These are phyloP conservation scores for Torulaspora maleeae DNA, from an alignment of 805 yeast genomes.

Conservation along the genomic window DNA sequence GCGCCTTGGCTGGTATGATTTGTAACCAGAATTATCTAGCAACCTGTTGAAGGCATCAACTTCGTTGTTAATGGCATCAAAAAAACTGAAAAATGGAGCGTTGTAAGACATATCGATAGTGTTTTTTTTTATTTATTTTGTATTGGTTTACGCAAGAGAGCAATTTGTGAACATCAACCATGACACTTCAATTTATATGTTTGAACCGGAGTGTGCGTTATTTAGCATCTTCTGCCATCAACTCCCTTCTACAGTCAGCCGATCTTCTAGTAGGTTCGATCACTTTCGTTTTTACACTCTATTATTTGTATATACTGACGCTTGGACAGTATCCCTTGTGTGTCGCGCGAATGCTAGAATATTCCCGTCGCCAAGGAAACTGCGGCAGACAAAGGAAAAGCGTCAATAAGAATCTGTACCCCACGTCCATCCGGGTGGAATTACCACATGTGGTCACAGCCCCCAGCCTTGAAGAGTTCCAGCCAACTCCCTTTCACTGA, in stretches of 20 bases:
- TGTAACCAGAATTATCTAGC: slow-evolving; percentile 30
- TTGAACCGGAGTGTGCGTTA: background rate
- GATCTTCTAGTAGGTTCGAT: background rate
- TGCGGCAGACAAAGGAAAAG: background rate
- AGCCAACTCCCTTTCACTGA: background rate
- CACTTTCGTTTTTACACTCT: background rate
- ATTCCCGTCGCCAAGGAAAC: slow-evolving; percentile 1
- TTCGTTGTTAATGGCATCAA: slow-evolving; percentile 41
- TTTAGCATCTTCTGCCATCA: background rate
- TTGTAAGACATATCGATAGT: slow-evolving; percentile 31
- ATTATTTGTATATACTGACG: slow-evolving; percentile 4
- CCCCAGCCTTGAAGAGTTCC: background rate
- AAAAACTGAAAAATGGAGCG: slow-evolving; percentile 44
- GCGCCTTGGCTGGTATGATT: slow-evolving; percentile 21
- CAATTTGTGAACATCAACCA: background rate
- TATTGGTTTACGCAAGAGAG: background rate
- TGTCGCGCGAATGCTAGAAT: slow-evolving; percentile 5
- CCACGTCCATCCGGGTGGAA: background rate
- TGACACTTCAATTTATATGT: background rate
- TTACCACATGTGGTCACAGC: background rate
- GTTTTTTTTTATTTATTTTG: background rate
- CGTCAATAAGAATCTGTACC: background rate
- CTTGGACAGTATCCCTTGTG: slow-evolving; percentile 4
- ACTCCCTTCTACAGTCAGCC: background rate
- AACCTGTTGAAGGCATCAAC: slow-evolving; percentile 39